Conservation (phyloP, 176 grass and related monocot species). For the Bothriochloa decipiens region DNA sequence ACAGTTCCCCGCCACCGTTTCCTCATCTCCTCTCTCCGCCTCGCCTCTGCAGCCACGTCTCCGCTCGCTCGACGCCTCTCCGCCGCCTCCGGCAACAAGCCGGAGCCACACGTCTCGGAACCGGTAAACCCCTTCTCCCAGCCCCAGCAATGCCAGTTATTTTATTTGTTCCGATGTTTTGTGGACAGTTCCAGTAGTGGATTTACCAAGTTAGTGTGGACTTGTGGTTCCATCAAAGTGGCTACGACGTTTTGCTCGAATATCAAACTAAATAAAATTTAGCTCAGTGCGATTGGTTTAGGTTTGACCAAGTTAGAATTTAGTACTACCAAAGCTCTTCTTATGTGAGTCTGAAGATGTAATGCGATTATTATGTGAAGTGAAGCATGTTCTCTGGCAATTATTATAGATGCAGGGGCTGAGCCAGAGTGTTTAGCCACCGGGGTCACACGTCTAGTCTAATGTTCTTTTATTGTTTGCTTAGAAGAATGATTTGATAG, state of each 20-base stretch:
- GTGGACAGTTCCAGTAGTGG: neutral
- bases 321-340: neutral
- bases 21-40: neutral
- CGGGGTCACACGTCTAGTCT: neutral
- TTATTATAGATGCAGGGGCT: neutral
- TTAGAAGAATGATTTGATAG: neutral
- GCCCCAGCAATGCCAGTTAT: neutral
- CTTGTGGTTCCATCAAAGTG: neutral
- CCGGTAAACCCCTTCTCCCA: slow-evolving; percentile 33
- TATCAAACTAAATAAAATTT: neutral
- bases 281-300: neutral
- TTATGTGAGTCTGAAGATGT: neutral
- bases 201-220: neutral
- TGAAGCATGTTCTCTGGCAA: neutral
- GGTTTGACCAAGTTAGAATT: neutral
- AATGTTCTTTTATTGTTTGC: neutral
- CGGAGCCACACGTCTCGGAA: slow-evolving; percentile 30
- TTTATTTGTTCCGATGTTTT: neutral
- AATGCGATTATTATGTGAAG: neutral
- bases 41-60: neutral
- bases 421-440: neutral
- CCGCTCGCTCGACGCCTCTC: slow-evolving; percentile 22
- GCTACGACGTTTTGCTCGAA: neutral
- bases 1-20: neutral
- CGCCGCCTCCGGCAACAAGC: slow-evolving; percentile 23